Base-by-base conservation (phyloP, 805 yeast species). In the Alloascoidea hylecoeti region DNA sequence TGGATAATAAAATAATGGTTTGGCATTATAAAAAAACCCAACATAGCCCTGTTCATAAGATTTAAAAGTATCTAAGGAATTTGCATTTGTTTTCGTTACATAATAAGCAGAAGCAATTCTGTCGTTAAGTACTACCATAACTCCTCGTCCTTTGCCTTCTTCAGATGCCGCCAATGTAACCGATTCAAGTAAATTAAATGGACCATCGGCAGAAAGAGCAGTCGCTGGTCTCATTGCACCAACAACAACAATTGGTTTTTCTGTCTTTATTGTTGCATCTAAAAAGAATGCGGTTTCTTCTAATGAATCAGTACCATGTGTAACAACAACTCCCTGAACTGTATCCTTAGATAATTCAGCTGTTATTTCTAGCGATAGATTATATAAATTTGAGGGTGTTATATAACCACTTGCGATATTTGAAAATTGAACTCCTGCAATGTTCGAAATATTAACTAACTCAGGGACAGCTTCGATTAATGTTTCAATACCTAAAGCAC, bases 181-280 rank as follows among this genome's bases (percentile, higher is more conserved):
- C 1, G 83, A 81, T 47, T 78, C 82, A 49, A 75, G 77, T 42
- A 78, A 55, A 52, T 78, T 78, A 74, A 77, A 75, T 4, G 81
- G 77, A 2, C 84, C 84, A 50, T 78, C 86, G 1, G 81, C 74
- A 2, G 80, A 72, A 33, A 78, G 68, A 32, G 78, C 72, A 2
- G 81, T 73, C 5, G 79, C 70, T 1, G 86, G 86, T 49, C 84
- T 65, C 86, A 78, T 78, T 4, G 80, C 71, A 1, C 86, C 86
- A 36, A 80, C 76, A 51, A 78, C 58, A 3, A 76, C 83, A 38
- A 78, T 68, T 3, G 82, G 82, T 16, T 38, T 35, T 15, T 38
- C 40, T 4, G 39, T 17, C 3, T 54, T 50, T 3, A 64, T 42
- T 13, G 70, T 64, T 33, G 62, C 51, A 41, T 68, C 68, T 30